Conservation (phyloP, 768 basidiomycete genomes). For the Serpula lacrymans region DNA sequence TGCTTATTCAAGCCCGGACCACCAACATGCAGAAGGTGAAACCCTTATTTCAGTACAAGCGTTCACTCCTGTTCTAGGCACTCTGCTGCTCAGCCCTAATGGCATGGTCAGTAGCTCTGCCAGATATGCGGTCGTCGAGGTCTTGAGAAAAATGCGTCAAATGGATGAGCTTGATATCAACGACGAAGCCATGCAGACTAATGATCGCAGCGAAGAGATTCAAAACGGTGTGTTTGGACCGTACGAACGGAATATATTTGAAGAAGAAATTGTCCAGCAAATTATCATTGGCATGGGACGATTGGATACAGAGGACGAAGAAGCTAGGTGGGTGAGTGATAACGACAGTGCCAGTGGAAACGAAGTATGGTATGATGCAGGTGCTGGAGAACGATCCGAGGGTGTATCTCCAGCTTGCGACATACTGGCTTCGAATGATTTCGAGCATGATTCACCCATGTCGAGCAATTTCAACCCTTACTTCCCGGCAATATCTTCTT, state of each 20-base stretch:
- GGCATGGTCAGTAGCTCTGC: slow-evolving; percentile 68
- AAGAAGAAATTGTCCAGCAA: slow-evolving; percentile 78
- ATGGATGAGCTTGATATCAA: slow-evolving; percentile 45
- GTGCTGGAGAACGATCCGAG: slow-evolving; percentile 28
- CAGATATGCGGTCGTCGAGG: slow-evolving; percentile 72
- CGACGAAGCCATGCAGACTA: slow-evolving; percentile 10
- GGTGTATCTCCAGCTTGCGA: slow-evolving; percentile 18
- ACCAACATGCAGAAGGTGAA: slow-evolving; percentile 13
- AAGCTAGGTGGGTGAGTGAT: slow-evolving; percentile 28
- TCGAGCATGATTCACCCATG: slow-evolving; percentile 1
- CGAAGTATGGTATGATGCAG: slow-evolving; percentile 30
- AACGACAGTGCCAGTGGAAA: slow-evolving; percentile 14
- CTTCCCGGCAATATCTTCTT: slow-evolving; percentile 42
- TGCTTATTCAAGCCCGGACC: slow-evolving; percentile 11
- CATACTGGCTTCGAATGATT: slow-evolving; percentile 10
- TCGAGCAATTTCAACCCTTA: slow-evolving; percentile 45
- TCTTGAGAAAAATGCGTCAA: slow-evolving; percentile 66
- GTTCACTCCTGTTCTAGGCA: slow-evolving; percentile 90
- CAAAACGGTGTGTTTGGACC: slow-evolving; percentile 45
- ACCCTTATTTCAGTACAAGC: slow-evolving; percentile 71
- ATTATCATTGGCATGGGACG: slow-evolving; percentile 89
- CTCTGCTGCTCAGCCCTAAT: slow-evolving; percentile 80
- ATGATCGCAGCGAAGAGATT: slow-evolving; percentile 5
- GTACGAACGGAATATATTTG: slow-evolving; percentile 61
- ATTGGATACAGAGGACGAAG: slow-evolving; percentile 47